These are phyloP conservation scores for Metschnikowia sp. DNA, from an alignment of 805 yeast species.

Conservation along the genomic window DNA sequence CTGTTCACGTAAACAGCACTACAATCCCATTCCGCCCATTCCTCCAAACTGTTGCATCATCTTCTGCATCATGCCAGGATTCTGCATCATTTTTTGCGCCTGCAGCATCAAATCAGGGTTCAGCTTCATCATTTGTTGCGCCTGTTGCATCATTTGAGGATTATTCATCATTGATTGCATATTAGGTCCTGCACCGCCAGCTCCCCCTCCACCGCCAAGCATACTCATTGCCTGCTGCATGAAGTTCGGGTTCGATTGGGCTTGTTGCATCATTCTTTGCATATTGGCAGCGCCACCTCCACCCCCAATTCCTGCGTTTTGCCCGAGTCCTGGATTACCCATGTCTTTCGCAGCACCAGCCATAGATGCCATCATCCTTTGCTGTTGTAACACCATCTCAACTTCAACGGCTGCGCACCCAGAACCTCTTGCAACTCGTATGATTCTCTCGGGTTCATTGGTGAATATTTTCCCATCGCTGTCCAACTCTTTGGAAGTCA, in stretches of 20 bases:
- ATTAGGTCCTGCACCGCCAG: constrained; percentile 40
- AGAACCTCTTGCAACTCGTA: constrained; percentile 90
- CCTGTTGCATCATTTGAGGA: constrained; percentile 45
- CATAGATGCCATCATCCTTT: constrained; percentile 90
- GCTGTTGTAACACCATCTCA: constrained; percentile 87
- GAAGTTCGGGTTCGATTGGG: constrained; percentile 47
- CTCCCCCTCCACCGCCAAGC: constrained; percentile 47
- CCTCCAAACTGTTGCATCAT: constrained; percentile 76
- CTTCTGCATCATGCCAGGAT: constrained; percentile 68
- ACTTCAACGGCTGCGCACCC: constrained; percentile 92
- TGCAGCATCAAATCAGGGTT: constrained; percentile 46
- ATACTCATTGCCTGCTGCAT: constrained; percentile 63
- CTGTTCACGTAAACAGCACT: too few relatives aligned
- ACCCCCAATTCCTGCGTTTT: constrained; percentile 22
- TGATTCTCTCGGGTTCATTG: constrained; percentile 78
- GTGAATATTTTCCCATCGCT: constrained; percentile 81
- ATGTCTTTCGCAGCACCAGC: constrained; percentile 64
- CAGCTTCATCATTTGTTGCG: constrained; percentile 44
- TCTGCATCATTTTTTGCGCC: constrained; percentile 42
- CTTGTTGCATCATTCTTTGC: constrained; percentile 55
- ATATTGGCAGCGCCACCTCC: constrained; percentile 38
- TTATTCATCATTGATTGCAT: constrained; percentile 47
- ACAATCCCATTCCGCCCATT: constrained; percentile 31
- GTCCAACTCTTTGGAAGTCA: constrained; percentile 89
- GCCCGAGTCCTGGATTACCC: constrained; percentile 44